Evolutionary conservation across 1,284 basidiomycete genomes (phyloP).

Genomic region (Ceratobasidium sp.): DNA sequence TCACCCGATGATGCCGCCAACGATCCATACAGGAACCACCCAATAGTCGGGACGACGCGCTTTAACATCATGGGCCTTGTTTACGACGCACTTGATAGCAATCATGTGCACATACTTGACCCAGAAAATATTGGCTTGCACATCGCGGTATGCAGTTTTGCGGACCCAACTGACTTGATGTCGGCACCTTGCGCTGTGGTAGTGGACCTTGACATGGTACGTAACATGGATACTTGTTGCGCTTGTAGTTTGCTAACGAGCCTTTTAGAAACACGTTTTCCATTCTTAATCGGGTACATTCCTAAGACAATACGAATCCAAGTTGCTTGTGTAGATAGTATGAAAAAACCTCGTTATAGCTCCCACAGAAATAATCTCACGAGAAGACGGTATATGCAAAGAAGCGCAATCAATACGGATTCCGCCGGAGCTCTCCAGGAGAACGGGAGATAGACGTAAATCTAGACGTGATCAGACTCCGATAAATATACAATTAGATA

Average conservation of each 20-base stretch:
- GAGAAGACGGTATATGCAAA: background rate
- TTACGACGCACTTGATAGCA: background rate
- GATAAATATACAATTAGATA: background rate
- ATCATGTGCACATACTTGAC: background rate
- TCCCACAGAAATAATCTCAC: background rate
- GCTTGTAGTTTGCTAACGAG: background rate
- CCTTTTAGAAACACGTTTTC: background rate
- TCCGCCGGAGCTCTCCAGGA: background rate
- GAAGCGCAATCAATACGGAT: background rate
- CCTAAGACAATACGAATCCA: too few relatives aligned
- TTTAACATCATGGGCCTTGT: background rate
- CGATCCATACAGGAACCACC: background rate
- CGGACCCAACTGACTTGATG: background rate
- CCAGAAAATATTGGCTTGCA: background rate
- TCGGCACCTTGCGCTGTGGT: background rate
- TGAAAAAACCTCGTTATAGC: too few relatives aligned
- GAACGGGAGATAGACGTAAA: background rate
- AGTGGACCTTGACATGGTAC: background rate
- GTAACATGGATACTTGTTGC: background rate
- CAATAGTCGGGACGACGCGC: background rate
- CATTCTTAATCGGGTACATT: background rate
- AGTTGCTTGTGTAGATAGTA: background rate
- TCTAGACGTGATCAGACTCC: background rate
- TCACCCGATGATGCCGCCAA: background rate
- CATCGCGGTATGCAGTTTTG: background rate